These are phyloP conservation scores for Ehretia macrophylla DNA, from an alignment of 257 asterid genomes.

Conservation along the genomic window DNA sequence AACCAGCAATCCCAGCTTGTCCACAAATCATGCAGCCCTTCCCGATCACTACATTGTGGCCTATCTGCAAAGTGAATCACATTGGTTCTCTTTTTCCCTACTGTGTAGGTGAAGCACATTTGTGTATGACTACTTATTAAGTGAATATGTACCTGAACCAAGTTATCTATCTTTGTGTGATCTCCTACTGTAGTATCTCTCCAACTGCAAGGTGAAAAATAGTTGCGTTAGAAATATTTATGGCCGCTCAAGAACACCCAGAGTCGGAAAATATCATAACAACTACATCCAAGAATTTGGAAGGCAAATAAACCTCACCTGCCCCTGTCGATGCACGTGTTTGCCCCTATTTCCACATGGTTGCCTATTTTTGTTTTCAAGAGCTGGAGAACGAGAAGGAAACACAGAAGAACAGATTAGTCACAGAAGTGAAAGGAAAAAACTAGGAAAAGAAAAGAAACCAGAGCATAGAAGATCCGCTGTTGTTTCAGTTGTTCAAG, in stretches of 20 bases:
- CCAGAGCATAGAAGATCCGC: too few species aligned
- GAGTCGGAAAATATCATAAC: slow-evolving; percentile 2
- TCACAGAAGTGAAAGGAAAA: not conserved
- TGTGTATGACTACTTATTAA: slow-evolving; percentile 9
- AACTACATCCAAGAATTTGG: slow-evolving; percentile 6
- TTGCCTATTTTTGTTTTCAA: slow-evolving; percentile 68
- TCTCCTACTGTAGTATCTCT: slow-evolving; percentile 84
- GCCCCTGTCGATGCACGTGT: slow-evolving; percentile 89
- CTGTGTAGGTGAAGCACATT: slow-evolving; percentile 2
- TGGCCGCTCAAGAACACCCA: not conserved
- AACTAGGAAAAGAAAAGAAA: not conserved
- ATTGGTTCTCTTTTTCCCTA: slow-evolving; percentile 5
- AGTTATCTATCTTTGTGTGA: slow-evolving; percentile 82
- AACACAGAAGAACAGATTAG: not conserved
- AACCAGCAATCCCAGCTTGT: slow-evolving; percentile 94
- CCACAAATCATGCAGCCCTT: slow-evolving; percentile 77
- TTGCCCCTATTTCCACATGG: slow-evolving; percentile 90
- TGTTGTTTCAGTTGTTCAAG: too few species aligned
- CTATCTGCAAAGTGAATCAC: slow-evolving; percentile 54
- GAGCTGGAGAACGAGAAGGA: slow-evolving; percentile 31
- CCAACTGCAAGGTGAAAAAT: slow-evolving; percentile 57
- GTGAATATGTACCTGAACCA: slow-evolving; percentile 68
- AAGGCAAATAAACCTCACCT: slow-evolving; percentile 43
- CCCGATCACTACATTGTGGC: slow-evolving; percentile 81
- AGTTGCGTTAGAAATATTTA: slow-evolving; percentile 5